Percentiles rank a stretch among this genome's conserved stretches.
phyloP scores from a whole-genome alignment of 2,329 filamentous ascomycete species.

The Fusarium brevicatenulatum region DNA sequence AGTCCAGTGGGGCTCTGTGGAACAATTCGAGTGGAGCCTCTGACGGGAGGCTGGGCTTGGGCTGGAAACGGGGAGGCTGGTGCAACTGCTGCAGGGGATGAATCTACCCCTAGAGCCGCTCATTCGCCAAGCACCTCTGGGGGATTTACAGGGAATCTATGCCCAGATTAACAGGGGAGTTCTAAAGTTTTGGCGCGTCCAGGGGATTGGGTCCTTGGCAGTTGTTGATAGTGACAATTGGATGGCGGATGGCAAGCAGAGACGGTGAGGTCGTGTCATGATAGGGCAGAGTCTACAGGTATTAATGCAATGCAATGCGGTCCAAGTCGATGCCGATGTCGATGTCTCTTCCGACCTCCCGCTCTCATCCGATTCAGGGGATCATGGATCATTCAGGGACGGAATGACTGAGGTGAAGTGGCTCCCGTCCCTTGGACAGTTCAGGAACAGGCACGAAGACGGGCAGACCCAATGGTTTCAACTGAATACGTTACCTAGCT shows the following conservation, averaged over 20 bases:
- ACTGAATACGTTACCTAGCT: background rate
- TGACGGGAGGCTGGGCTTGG: constrained; percentile 44
- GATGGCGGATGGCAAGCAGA: constrained; percentile 3
- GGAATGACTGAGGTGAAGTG: constrained; percentile 5
- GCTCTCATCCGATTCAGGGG: constrained; percentile 31
- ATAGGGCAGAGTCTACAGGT: constrained; percentile 3
- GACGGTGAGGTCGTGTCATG: constrained; percentile 8
- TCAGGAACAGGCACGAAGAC: constrained; percentile 27
- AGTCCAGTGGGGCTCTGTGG: constrained; percentile 38
- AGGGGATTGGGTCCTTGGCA: constrained; percentile 33
- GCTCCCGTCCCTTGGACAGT: constrained; percentile 25
- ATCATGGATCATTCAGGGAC: constrained; percentile 20
- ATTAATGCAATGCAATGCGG: background rate
- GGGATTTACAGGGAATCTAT: constrained; percentile 33
- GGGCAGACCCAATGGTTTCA: constrained; percentile 20
- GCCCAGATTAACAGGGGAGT: constrained; percentile 25
- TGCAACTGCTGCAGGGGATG: constrained; percentile 42
- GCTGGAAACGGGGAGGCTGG: constrained; percentile 49
- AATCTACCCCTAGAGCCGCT: constrained; percentile 18
- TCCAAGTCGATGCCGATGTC: background rate
- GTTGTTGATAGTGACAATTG: constrained; percentile 11
- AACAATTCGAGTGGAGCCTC: constrained; percentile 21
- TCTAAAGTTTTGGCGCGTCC: constrained; percentile 32
- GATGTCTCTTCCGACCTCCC: constrained; percentile 23
- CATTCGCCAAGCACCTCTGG: constrained; percentile 29